Evolutionary conservation across 1,139 yeast genomes (phyloP).

Genomic region (Yamadazyma mexicana): DNA sequence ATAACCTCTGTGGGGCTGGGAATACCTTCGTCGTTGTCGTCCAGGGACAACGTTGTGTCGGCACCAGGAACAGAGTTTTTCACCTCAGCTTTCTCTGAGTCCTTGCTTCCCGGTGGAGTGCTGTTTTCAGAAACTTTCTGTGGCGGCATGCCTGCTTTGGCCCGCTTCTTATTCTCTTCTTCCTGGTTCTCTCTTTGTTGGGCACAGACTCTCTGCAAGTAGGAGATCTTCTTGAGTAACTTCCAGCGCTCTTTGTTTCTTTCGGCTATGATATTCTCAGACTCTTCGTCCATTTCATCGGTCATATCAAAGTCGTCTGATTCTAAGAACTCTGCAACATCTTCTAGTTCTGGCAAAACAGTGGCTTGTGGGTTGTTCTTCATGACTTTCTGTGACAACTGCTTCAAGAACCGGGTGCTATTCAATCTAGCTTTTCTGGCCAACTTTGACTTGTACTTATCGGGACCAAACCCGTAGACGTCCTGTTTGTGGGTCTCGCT

Average conservation of each 20-base stretch:
- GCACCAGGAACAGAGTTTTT: not conserved
- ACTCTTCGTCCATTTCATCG: slow-evolving; percentile 40
- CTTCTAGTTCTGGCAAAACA: slow-evolving; percentile 59
- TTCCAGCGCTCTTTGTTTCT: slow-evolving; percentile 64
- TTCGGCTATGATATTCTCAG: slow-evolving; percentile 41
- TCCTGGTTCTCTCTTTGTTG: slow-evolving; percentile 35
- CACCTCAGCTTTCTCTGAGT: not conserved
- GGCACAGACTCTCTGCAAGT: slow-evolving; percentile 62
- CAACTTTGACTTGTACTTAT: slow-evolving; percentile 50
- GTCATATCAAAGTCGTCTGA: slow-evolving; percentile 40
- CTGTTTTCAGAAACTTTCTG: not conserved
- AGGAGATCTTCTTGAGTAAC: slow-evolving; percentile 66
- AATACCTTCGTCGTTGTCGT: too few species aligned
- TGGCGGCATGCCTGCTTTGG: slow-evolving; percentile 33
- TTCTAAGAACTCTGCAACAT: slow-evolving; percentile 55
- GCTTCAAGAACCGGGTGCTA: slow-evolving; percentile 53
- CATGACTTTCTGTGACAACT: slow-evolving; percentile 53
- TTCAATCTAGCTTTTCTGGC: slow-evolving; percentile 52
- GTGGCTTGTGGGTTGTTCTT: slow-evolving; percentile 35
- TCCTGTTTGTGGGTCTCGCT: slow-evolving; percentile 65
- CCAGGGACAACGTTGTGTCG: too few species aligned
- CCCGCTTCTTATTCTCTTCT: slow-evolving; percentile 34
- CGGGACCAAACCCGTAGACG: slow-evolving; percentile 75
- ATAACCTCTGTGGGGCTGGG: too few species aligned
- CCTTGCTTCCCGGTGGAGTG: slow-evolving; percentile 3